These are phyloP conservation scores for Fusarium tricinctum DNA, from an alignment of 2,329 filamentous ascomycete genomes.

Conservation along the genomic window DNA sequence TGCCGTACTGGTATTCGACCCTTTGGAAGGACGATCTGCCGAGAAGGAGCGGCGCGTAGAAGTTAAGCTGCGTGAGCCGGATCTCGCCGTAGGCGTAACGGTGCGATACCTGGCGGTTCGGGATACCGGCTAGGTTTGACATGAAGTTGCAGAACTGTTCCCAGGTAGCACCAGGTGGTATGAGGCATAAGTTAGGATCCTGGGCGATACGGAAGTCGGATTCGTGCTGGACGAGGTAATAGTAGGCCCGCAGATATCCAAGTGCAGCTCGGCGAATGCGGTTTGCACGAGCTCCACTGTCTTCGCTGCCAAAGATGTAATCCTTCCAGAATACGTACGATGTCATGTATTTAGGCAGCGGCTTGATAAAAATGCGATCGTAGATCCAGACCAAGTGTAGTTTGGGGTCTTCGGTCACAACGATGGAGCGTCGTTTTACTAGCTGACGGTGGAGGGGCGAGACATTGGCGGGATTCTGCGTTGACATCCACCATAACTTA, in stretches of 20 bases:
- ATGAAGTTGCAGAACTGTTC: slow-evolving; percentile 1
- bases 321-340: background rate
- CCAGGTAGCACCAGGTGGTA: slow-evolving; percentile 1
- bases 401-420: slow-evolving; percentile 10
- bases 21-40: background rate
- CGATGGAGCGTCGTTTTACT: background rate
- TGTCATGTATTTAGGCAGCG: background rate
- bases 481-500: no score
- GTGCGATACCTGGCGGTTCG: background rate
- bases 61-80: background rate
- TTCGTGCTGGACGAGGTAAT: background rate
- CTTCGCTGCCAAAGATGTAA: no score
- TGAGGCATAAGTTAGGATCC: background rate
- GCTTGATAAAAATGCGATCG: slow-evolving; percentile 6
- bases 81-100: background rate
- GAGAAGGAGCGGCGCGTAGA: background rate
- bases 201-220: slow-evolving; percentile 16
- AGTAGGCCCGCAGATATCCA: slow-evolving; percentile 1
- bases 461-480: no score
- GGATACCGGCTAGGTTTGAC: background rate
- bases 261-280: background rate
- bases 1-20: background rate
- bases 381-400: slow-evolving; percentile 7
- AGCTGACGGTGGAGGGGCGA: no score
- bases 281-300: no score